Percentiles rank a stretch among this genome's conserved stretches.
Evolutionary conservation across 208 protist species (phyloP).

Genomic region (Zelonia costaricensis): DNA sequence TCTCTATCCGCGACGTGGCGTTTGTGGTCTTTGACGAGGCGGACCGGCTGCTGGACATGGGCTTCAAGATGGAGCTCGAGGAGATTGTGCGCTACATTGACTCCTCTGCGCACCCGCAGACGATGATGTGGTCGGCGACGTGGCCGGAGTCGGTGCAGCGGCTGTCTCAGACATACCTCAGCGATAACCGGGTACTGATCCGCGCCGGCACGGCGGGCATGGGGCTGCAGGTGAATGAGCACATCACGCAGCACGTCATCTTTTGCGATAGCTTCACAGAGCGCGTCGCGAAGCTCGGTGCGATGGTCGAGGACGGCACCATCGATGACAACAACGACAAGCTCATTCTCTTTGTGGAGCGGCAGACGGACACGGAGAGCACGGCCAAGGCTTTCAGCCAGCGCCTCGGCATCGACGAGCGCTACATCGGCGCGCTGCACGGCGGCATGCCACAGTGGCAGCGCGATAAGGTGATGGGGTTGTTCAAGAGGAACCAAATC

Average conservation of each 20-base stretch:
- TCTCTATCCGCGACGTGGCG: slow-evolving; percentile 87
- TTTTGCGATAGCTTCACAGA: slow-evolving; percentile 61
- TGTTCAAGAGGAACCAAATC: slow-evolving; percentile 89
- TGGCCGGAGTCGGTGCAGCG: slow-evolving; percentile 86
- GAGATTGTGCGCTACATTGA: slow-evolving; percentile 92
- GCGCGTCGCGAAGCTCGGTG: slow-evolving; percentile 67
- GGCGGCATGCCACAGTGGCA: slow-evolving; percentile 93
- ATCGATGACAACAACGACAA: slow-evolving; percentile 88
- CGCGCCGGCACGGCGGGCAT: slow-evolving; percentile 83
- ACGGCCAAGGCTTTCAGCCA: slow-evolving; percentile 59
- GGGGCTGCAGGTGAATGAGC: slow-evolving; percentile 81
- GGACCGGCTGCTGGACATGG: slow-evolving; percentile 96
- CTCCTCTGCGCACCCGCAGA: slow-evolving; percentile 77
- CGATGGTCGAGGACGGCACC: slow-evolving; percentile 73
- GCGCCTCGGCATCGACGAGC: slow-evolving; percentile 62
- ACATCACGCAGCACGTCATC: slow-evolving; percentile 79
- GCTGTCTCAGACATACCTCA: slow-evolving; percentile 88
- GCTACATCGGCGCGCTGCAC: slow-evolving; percentile 92
- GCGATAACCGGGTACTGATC: slow-evolving; percentile 78
- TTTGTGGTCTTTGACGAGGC: slow-evolving; percentile 99
- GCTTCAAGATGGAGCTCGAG: slow-evolving; percentile 92
- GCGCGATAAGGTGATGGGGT: slow-evolving; percentile 88
- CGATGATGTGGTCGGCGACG: slow-evolving; percentile 97
- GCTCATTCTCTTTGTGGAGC: slow-evolving; percentile 93
- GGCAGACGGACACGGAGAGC: slow-evolving; percentile 86